Evolutionary conservation across 192 early-diverging fungal genomes (phyloP).

Genomic region (Spinellus fusiger): DNA sequence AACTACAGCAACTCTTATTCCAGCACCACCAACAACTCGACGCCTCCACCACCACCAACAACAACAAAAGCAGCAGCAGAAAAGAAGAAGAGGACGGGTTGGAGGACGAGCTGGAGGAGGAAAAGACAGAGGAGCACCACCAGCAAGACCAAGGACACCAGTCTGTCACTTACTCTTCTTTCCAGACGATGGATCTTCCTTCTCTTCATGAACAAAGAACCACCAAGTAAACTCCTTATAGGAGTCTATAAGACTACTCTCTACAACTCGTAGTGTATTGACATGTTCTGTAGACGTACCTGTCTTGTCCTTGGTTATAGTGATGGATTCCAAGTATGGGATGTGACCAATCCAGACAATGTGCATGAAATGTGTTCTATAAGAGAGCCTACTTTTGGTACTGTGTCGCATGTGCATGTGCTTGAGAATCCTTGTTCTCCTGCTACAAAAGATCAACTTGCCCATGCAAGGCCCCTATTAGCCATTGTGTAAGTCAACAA

Average conservation of each 20-base stretch:
- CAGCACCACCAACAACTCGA: constrained; percentile 19
- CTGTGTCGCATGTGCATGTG: constrained; percentile 49
- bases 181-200: constrained; percentile 19
- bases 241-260: neutral
- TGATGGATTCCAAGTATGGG: constrained; percentile 78
- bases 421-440: constrained; percentile 10
- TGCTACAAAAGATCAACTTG: constrained; percentile 1
- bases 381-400: constrained; percentile 37
- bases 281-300: constrained; percentile 3
- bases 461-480: constrained; percentile 19
- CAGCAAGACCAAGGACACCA: constrained; percentile 19
- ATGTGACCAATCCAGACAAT: constrained; percentile 57
- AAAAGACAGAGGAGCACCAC: too few relatives aligned
- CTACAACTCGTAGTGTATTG: constrained; percentile 14
- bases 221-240: neutral
- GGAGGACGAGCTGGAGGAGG: neutral
- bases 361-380: constrained; percentile 63
- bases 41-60: constrained; percentile 13
- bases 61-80: constrained; percentile 14
- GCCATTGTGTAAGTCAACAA: constrained; percentile 31
- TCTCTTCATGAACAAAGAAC: neutral
- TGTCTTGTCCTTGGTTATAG: constrained; percentile 64
- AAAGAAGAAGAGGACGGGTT: constrained; percentile 5
- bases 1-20: constrained; percentile 25
- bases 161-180: constrained; percentile 22